Evolutionary conservation across 2,329 filamentous ascomycete species (phyloP), one percentile per base, ranked within the genome.

Genomic region (Ilyonectria robusta): DNA sequence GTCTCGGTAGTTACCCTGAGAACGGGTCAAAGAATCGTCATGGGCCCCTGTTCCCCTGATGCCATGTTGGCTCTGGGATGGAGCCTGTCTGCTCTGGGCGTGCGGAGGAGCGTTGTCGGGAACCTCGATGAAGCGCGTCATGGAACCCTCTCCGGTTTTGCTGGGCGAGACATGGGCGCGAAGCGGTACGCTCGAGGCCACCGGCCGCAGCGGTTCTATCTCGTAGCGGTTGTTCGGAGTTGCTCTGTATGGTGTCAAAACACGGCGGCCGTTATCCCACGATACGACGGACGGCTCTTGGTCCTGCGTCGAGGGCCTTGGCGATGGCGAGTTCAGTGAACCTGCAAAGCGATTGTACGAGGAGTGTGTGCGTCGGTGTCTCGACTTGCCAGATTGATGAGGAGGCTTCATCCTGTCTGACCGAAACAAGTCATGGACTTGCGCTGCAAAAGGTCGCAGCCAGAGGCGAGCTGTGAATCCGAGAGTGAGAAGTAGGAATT

Each of bases 1-100:
- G 3, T 69, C 59, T 0, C 72, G 67, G 6, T 55, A 70, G 7
- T 66, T 40, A 0, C 72, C 51, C 0, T 23, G 33, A 0, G 42
- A 13, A 1, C 51, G 53, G 0, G 62, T 2, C 0, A 74, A 2
- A 0, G 31, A 29, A 3, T 72, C 23, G 4, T 73, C 71, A 6
- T 73, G 69, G 0, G 48, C 31, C 0, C 71, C 71, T 0, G 71
- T 73, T 0, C 69, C 71, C 0, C 40, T 53, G 2, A 54, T 29
- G 13, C 6, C 23, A 1, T 13, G 44, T 33, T 0, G 13, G 19
- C 8, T 50, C 19, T 3, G 2, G 15, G 11, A 37, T 3, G 6
- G 48, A 4, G 19, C 17, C 17, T 21, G n/a, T 8, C 17, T 33
- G 40, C 19, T 37, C 10, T 19, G 54, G 1, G 23, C 6, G 4